Evolutionary conservation across 768 basidiomycete genomes (phyloP).

Genomic region (Cystobasidium ongulense): DNA sequence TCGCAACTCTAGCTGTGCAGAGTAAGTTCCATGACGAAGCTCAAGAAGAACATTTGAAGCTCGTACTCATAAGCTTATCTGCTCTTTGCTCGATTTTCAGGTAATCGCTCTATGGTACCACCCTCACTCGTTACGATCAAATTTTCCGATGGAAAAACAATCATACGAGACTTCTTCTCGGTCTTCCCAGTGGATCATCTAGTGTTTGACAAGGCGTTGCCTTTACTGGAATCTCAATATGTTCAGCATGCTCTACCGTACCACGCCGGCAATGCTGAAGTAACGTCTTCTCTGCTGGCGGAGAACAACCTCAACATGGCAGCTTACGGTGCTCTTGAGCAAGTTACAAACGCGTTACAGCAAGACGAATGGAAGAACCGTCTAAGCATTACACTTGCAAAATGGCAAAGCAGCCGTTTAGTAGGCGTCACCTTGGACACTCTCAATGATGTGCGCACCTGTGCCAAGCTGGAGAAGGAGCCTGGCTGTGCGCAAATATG

Average conservation of each 20-base stretch:
- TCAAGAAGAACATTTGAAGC: neutral
- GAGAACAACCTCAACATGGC: neutral
- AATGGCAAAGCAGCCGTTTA: neutral
- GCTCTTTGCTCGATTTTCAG: neutral
- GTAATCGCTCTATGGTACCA: conserved; percentile 6
- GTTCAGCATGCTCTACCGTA: conserved; percentile 20
- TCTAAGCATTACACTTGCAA: neutral
- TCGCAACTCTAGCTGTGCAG: neutral
- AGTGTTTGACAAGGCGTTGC: neutral
- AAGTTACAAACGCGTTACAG: neutral
- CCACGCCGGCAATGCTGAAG: neutral
- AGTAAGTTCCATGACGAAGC: neutral
- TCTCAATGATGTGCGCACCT: neutral
- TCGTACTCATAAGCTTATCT: neutral
- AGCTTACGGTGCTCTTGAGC: neutral
- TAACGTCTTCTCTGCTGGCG: neutral
- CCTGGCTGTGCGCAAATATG: conserved; percentile 5
- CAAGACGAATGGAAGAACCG: neutral
- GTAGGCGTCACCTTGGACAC: neutral
- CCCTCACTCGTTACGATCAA: neutral
- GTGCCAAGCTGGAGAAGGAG: neutral
- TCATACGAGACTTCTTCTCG: conserved; percentile 6
- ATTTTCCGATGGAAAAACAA: conserved; percentile 5
- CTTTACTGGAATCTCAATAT: conserved; percentile 8
- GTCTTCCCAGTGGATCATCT: conserved; percentile 2